phyloP scores from a whole-genome alignment of 2,329 filamentous ascomycete species.

The Exophiala oligosperma region DNA sequence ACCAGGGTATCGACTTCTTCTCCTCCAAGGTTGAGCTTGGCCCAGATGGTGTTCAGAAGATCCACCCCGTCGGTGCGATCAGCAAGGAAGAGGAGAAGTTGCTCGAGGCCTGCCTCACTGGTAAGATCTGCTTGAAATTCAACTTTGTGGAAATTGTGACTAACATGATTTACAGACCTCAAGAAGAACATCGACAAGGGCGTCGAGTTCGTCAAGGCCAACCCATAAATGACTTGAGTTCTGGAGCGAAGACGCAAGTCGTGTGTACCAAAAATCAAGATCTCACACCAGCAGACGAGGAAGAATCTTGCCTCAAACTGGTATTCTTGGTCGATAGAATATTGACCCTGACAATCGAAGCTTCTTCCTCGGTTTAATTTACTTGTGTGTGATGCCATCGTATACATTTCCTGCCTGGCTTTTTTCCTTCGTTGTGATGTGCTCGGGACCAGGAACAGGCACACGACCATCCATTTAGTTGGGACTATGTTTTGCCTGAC shows the following conservation, averaged over 20 bases:
- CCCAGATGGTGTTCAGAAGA: constrained; percentile 93
- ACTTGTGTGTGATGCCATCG: too few relatives aligned
- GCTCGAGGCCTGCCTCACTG: constrained; percentile 77
- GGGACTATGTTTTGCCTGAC: too few relatives aligned
- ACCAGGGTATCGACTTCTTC: constrained; percentile 97
- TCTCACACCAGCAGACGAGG: neutral
- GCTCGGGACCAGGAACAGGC: too few relatives aligned
- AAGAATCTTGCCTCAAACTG: neutral
- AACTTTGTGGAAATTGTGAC: constrained; percentile 8
- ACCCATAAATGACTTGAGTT: constrained; percentile 41
- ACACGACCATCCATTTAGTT: too few relatives aligned
- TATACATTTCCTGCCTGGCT: too few relatives aligned
- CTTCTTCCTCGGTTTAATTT: neutral
- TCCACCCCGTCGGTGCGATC: constrained; percentile 81
- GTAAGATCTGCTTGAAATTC: constrained; percentile 11
- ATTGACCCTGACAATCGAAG: constrained; percentile 1
- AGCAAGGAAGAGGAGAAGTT: constrained; percentile 86
- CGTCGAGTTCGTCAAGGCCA: constrained; percentile 64
- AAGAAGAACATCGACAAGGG: constrained; percentile 91
- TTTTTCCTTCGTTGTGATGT: too few relatives aligned
- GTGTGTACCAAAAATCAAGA: constrained; percentile 21
- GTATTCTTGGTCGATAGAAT: constrained; percentile 8
- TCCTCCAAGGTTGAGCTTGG: constrained; percentile 93
- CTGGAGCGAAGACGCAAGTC: neutral
- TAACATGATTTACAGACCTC: constrained; percentile 33